Base-by-base conservation (phyloP, 2,329 filamentous ascomycete species). In the Beauveria sp. region DNA sequence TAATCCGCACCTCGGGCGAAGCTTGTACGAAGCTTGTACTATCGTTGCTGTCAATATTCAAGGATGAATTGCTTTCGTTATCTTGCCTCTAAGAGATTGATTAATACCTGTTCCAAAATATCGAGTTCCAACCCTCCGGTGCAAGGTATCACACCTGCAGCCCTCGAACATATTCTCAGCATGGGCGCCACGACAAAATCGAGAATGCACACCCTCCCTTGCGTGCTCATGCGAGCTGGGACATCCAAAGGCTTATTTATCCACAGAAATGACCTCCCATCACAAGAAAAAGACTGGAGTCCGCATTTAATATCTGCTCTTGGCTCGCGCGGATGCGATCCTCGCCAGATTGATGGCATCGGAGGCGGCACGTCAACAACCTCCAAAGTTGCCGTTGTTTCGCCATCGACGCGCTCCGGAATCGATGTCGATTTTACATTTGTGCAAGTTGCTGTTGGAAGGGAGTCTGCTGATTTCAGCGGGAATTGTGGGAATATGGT, bases 401-500 rank as follows among this genome's bases (percentile, higher is more conserved):
- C 76, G 2, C 68, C 67, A 0, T 72, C 72, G 0, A 43, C 22
- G 65, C 72, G 60, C 69, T 77, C 71, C 1, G 79, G 76, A 20
- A 76, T 76, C 1, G 80, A 87, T 63, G 74, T 87, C 9, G 82
- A 87, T 55, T 87, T 18, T 9, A 49, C 46, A 24, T 49, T 49
- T 10, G 24, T 28, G 5, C 24, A 49, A 16, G 16, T 49, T 1
- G 83, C 82, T 0, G 78, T 87, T 53, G 79, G 81, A 78, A 80
- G 55, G 55, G 76, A 77, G 5, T 73, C 77, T 9, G 76, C 87
- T 2, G 84, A 87, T 64, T 75, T 83, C 46, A 80, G 79, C 0
- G 82, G 84, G 2, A 88, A 86, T 62, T 87, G 85, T 66, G 85
- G 84, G 5, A 87, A 87, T 64, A 83, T 88, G 77, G 81, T 74